Percentiles rank a stretch among this genome's conserved stretches.
These are phyloP conservation scores for Aurantiochytrium sp. DNA, from an alignment of 108 stramenopile genomes.

Conservation along the genomic window DNA sequence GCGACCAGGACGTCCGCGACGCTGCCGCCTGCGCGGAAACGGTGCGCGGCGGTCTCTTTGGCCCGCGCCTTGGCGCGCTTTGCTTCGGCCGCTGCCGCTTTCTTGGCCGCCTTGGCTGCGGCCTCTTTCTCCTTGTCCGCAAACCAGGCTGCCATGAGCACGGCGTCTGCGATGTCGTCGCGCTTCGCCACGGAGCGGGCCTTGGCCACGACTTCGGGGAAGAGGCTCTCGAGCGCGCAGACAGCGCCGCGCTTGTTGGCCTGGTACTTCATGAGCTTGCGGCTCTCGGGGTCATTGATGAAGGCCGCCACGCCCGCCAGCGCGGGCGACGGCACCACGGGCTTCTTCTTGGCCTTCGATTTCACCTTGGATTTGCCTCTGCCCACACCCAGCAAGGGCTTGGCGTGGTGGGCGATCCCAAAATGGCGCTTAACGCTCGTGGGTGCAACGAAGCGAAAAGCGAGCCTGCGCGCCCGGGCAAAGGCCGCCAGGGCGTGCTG, in stretches of 20 bases:
- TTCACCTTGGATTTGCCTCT: neutral
- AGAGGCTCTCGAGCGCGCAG: neutral
- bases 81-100: too few species aligned
- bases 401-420: neutral
- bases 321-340: too few species aligned
- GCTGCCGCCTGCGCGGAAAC: too few species aligned
- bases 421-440: neutral
- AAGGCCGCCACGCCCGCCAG: too few species aligned
- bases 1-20: too few species aligned
- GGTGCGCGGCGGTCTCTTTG: too few species aligned
- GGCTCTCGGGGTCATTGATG: too few species aligned
- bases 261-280: neutral
- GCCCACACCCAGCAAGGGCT: too few species aligned
- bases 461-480: neutral
- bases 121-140: too few species aligned
- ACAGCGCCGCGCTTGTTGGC: neutral
- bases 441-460: neutral
- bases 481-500: neutral
- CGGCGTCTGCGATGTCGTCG: neutral
- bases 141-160: neutral
- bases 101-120: too few species aligned
- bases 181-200: neutral
- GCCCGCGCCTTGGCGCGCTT: too few species aligned
- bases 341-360: neutral
- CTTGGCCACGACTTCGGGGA: neutral